These are phyloP conservation scores for Domatiomyces catenatus DNA, from an alignment of 2,329 filamentous ascomycete genomes.

Conservation along the genomic window DNA sequence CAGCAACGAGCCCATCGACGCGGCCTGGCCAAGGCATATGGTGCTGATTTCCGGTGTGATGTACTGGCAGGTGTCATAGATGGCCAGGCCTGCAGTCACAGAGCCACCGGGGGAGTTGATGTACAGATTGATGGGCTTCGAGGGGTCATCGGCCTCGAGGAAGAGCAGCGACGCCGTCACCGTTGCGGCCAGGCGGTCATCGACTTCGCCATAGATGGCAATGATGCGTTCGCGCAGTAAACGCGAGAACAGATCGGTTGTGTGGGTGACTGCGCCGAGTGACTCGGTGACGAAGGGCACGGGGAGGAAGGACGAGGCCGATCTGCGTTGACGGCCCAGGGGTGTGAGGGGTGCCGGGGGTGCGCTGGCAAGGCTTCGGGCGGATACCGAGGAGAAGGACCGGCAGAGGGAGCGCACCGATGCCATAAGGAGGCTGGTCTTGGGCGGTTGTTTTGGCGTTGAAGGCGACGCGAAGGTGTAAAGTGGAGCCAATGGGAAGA, in stretches of 20 bases:
- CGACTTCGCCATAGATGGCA: constrained; percentile 22
- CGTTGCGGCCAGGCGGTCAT: constrained; percentile 79
- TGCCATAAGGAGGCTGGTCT: background rate
- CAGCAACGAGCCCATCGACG: constrained; percentile 84
- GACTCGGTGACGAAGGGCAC: constrained; percentile 16
- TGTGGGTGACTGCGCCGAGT: constrained; percentile 13
- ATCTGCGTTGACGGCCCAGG: background rate
- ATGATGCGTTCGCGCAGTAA: constrained; percentile 47
- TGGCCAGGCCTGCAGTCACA: constrained; percentile 72
- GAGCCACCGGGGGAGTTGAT: constrained; percentile 94
- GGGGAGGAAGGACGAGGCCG: constrained; percentile 11
- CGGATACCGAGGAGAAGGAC: background rate
- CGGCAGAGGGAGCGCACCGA: background rate
- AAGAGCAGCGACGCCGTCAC: constrained; percentile 93
- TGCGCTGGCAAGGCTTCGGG: background rate
- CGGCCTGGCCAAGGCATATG: constrained; percentile 86
- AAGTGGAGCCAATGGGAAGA: no score
- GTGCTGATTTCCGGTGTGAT: constrained; percentile 86
- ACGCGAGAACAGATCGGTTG: constrained; percentile 71
- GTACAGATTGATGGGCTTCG: constrained; percentile 92
- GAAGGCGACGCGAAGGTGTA: background rate
- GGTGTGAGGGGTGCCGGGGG: background rate
- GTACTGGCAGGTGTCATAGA: constrained; percentile 98
- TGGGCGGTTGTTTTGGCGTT: background rate
- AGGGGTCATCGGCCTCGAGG: constrained; percentile 89